Percentiles rank a stretch among this genome's conserved stretches.
These are phyloP conservation scores for Setaria italica DNA, from an alignment of 202 grass and related monocot genomes.

Conservation along the genomic window DNA sequence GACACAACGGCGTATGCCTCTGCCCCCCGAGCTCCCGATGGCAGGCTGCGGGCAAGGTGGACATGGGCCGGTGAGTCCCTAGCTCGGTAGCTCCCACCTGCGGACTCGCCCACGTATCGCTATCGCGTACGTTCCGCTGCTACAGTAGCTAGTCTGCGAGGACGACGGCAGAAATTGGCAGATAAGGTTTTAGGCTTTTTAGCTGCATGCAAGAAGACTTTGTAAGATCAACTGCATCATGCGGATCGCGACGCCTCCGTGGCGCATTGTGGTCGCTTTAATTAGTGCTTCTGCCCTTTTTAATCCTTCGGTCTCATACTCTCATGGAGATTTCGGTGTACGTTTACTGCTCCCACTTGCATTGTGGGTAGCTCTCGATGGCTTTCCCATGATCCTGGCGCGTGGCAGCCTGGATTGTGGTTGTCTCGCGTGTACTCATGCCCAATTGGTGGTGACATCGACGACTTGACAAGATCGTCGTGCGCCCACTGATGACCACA, in stretches of 20 bases:
- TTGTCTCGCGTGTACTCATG: not conserved
- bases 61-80: too few species aligned
- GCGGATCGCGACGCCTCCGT: not conserved
- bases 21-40: too few species aligned
- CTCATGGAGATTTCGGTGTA: not conserved
- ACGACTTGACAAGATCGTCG: not conserved
- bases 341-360: not conserved
- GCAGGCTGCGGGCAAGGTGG: too few species aligned
- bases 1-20: too few species aligned
- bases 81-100: too few species aligned
- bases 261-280: not conserved
- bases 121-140: too few species aligned
- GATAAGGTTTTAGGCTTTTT: too few species aligned
- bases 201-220: too few species aligned
- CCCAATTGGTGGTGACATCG: not conserved
- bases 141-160: too few species aligned
- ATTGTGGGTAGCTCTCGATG: not conserved
- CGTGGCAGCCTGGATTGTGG: not conserved
- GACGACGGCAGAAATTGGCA: too few species aligned
- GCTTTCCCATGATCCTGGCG: not conserved
- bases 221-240: not conserved
- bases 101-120: too few species aligned
- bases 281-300: not conserved
- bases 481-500: not conserved
- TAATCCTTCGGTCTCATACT: not conserved